These are phyloP conservation scores for Crassisporium funariophilum DNA, from an alignment of 768 basidiomycete species.

Conservation along the genomic window DNA sequence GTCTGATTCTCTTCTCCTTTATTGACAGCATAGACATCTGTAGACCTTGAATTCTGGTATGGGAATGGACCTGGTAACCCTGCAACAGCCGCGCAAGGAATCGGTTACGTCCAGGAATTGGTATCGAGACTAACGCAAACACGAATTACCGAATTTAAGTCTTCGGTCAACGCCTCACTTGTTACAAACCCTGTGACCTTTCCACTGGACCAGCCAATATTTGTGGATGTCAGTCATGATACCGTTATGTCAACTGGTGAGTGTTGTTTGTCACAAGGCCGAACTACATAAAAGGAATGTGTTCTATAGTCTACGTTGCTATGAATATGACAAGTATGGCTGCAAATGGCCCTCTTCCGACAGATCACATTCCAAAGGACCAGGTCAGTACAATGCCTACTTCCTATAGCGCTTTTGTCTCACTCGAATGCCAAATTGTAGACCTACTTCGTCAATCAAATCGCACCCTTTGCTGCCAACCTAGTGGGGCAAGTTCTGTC, in stretches of 20 bases:
- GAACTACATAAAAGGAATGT: background rate
- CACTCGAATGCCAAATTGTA: conserved; percentile 34
- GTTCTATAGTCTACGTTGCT: conserved; percentile 59
- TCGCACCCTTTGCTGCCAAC: conserved; percentile 37
- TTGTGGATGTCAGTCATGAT: conserved; percentile 77
- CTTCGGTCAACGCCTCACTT: conserved; percentile 70
- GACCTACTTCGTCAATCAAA: conserved; percentile 31
- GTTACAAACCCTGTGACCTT: conserved; percentile 54
- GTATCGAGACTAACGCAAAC: conserved; percentile 68
- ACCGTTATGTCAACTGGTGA: conserved; percentile 66
- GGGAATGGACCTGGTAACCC: conserved; percentile 71
- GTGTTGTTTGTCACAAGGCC: too few species aligned
- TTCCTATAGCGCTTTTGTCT: conserved; percentile 55
- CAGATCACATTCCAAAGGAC: conserved; percentile 56
- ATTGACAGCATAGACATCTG: background rate
- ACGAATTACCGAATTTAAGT: conserved; percentile 51
- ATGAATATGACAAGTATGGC: conserved; percentile 72
- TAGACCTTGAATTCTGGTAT: conserved; percentile 64
- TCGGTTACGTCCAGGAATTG: conserved; percentile 73
- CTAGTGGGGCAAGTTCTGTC: conserved; percentile 49
- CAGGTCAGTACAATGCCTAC: too few species aligned
- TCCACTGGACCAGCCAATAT: conserved; percentile 60
- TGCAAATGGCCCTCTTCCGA: conserved; percentile 60
- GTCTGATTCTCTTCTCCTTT: background rate
- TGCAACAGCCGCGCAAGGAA: conserved; percentile 57